Conservation (phyloP, 2,329 filamentous ascomycete genomes). For the Penicillium digitatum region DNA sequence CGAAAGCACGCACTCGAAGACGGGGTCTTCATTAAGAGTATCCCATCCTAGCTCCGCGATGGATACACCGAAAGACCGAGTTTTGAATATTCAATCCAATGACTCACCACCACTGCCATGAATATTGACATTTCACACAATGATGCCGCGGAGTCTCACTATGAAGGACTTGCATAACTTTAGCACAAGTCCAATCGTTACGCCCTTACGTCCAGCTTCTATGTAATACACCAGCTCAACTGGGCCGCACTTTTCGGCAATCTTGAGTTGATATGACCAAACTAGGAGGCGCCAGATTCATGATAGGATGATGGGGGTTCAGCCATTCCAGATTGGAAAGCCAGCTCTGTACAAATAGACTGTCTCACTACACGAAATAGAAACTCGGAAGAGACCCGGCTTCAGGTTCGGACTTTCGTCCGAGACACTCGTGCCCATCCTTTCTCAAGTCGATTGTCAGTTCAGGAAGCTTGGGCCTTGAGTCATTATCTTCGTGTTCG, state of each 20-base stretch:
- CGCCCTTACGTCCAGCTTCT: background rate
- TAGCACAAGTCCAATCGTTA: background rate
- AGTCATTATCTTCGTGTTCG: background rate
- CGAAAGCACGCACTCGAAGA: conserved; percentile 19
- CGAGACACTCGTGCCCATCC: background rate
- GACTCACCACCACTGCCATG: background rate
- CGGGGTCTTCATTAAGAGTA: background rate
- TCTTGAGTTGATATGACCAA: conserved; percentile 38
- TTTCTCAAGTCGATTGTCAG: conserved; percentile 1
- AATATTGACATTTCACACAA: background rate
- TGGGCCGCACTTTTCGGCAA: conserved; percentile 13
- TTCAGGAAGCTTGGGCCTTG: background rate
- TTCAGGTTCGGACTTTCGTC: background rate
- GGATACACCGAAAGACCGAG: background rate
- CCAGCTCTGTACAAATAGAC: background rate
- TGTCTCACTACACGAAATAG: background rate
- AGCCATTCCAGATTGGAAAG: conserved; percentile 28
- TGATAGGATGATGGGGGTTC: conserved; percentile 37
- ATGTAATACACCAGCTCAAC: conserved; percentile 2
- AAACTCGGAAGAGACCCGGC: conserved; percentile 1
- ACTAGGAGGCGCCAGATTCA: conserved; percentile 43
- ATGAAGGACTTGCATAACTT: background rate
- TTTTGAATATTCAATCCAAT: background rate
- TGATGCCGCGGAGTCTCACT: conserved; percentile 2
- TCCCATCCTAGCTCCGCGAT: background rate